Evolutionary conservation across 495 filamentous ascomycete genomes (phyloP).

Genomic region (Friedmanniomyces endolithicus): DNA sequence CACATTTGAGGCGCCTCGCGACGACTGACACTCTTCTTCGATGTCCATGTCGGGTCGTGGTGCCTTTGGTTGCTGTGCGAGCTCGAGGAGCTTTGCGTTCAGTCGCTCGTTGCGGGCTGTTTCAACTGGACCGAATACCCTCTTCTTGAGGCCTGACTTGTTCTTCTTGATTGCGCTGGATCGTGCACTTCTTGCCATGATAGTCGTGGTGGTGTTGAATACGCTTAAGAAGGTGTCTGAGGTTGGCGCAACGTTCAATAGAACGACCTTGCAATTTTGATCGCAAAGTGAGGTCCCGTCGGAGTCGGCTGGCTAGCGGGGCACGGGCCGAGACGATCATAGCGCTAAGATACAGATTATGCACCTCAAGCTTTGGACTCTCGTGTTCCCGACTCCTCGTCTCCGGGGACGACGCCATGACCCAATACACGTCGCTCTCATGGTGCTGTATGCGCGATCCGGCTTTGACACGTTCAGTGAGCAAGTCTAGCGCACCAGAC

Average conservation of each 20-base stretch:
- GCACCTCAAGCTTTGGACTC: constrained; percentile 5
- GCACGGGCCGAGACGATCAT: not conserved
- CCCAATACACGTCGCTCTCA: not conserved
- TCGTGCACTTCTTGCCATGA: constrained; percentile 74
- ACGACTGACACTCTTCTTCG: not conserved
- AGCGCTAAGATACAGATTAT: constrained; percentile 13
- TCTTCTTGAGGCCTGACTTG: constrained; percentile 57
- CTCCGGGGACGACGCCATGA: not conserved
- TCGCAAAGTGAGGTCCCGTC: not conserved
- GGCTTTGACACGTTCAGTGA: not conserved
- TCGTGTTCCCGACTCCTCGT: not conserved
- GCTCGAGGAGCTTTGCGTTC: constrained; percentile 56
- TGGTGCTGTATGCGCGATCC: not conserved
- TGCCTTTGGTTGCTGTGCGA: constrained; percentile 54
- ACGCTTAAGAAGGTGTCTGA: no score
- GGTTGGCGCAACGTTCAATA: no score
- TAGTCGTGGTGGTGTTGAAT: constrained; percentile 20
- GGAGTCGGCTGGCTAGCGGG: not conserved
- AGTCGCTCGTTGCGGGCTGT: constrained; percentile 63
- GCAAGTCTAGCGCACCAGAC: not conserved
- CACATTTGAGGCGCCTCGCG: not conserved
- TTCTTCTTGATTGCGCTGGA: constrained; percentile 67
- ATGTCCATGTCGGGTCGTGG: constrained; percentile 25
- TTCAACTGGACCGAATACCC: constrained; percentile 68
- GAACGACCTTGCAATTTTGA: no score